Base-by-base conservation (phyloP, 75 land plant genomes). In the Pinus albicaulis region DNA sequence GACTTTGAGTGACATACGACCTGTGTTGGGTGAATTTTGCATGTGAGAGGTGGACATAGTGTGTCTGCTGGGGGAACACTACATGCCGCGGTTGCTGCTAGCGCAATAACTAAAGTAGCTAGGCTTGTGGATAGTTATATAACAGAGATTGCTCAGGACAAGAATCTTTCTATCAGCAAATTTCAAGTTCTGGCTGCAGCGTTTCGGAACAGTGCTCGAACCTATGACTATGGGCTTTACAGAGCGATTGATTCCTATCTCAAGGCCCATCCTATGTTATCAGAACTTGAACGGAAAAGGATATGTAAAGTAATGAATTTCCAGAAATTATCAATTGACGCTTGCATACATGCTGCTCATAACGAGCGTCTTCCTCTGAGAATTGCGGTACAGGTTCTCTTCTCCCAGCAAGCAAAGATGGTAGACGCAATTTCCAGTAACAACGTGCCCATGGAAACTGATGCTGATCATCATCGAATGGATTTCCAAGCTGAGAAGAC, bases 361-460 rank as follows among this genome's bases (percentile, higher is more conserved):
- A 92, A 92, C 66, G 94, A 92, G 61, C 77, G 94, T 62, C 89
- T 92, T 19, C 94, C 94, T 0, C 80, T 92, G 31, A 72, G 94
- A 15, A 82, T 90, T 13, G 94, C 90, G 17, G 92, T 92, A 4
- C 94, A 92, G 74, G 92, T 91, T 38, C 93, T 95, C 62, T 95
- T 95, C 85, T 89, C 97, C 24, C 95, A 95, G 72, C 98, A 95
- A 52, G 82, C 93, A 20, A 95, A 95, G 85, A 92, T 95, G 23
- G 91, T 87, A 87, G 90, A 92, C 75, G 89, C 93, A 56, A 77
- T 92, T 52, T 88, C 92, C 48, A 85, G 79, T 77, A 85, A 52
- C 79, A 3, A 81, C 44, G 73, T 86, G 7, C 44, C 66, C 61
- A 79, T 66, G 22, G 44, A 34, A 81, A 85, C 64, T 81, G 86